Percentiles rank a stretch among this genome's conserved stretches.
Evolutionary conservation across 2,329 filamentous ascomycete genomes (phyloP).

Genomic region (Atkinsonella hypoxylon): DNA sequence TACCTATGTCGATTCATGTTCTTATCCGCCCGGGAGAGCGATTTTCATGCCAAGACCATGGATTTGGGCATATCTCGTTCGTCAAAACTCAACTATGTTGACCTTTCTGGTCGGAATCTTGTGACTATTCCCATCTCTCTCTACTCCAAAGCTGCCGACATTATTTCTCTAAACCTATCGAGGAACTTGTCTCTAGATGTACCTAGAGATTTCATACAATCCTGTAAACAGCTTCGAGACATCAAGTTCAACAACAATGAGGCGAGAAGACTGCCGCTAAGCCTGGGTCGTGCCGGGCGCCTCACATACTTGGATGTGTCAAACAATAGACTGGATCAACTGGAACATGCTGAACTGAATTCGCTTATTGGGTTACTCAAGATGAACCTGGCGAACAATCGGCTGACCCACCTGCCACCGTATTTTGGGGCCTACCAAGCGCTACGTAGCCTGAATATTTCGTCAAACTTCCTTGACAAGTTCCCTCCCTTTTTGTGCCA

Average conservation of each 20-base stretch:
- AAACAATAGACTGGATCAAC: constrained; percentile 80
- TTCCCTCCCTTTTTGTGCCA: constrained; percentile 82
- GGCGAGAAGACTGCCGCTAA: constrained; percentile 71
- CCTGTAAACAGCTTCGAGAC: constrained; percentile 80
- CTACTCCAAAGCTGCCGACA: constrained; percentile 83
- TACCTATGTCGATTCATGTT: constrained; percentile 96
- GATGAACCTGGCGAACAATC: constrained; percentile 89
- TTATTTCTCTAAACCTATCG: constrained; percentile 88
- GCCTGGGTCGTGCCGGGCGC: constrained; percentile 66
- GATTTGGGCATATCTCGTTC: constrained; percentile 73
- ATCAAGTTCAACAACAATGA: constrained; percentile 96
- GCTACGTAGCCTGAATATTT: constrained; percentile 77
- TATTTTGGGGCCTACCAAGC: constrained; percentile 75
- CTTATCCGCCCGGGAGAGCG: constrained; percentile 75
- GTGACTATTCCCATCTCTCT: constrained; percentile 91
- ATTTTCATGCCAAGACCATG: constrained; percentile 54
- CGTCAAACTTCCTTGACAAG: constrained; percentile 78
- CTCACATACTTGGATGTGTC: constrained; percentile 88
- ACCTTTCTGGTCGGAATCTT: constrained; percentile 79
- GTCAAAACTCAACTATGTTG: constrained; percentile 88
- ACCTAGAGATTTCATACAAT: constrained; percentile 91
- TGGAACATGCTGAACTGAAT: constrained; percentile 75
- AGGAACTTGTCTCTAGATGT: constrained; percentile 85
- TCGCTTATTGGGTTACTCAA: constrained; percentile 68
- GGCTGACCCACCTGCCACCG: constrained; percentile 61